Base-by-base conservation (phyloP, 108 stramenopile species). In the Ochromonas danica region DNA sequence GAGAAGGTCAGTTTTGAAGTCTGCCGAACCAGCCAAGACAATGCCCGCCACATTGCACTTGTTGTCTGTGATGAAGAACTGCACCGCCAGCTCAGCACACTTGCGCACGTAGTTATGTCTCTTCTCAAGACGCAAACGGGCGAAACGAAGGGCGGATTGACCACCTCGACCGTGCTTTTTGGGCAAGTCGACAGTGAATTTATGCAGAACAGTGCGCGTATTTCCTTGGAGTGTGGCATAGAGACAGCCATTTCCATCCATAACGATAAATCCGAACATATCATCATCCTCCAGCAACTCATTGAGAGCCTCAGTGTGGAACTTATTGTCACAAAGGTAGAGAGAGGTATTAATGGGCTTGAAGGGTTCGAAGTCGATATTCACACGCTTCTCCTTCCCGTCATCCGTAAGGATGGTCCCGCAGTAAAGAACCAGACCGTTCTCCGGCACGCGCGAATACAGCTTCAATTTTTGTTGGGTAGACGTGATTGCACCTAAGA, bases 21-120 rank as follows among this genome's bases (percentile, higher is more conserved):
- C 98, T 33, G 98, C 98, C 3, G 93, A 94, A 63, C 98, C 98
- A 17, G 98, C 98, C 70, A 99, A 83, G 0, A 99, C 93, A 62
- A 99, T 62, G 1, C 98, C 98, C 77, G 92, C 93, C 0, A 97
- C 94, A 85, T 99, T 99, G 72, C 95, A 94, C 84, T 86, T 90
- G 81, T 95, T 93, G 82, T 94, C 92, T n/a, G 96, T 86, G 43
- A 99, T 94, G 88, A 97, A 99, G 60, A 94, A 88, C 70, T 95
- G 94, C 35, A 95, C 96, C 36, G 98, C 98, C 62, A 94, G 43
- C 82, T 99, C 98, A 0, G 98, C 96, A 40, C 95, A 94, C 89
- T 99, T 99, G 38, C 96, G 89, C 40, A 99, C 96, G 85, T 97
- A 99, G 89, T 99, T 97, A 85, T 99, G 98, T 63, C 98, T 88